These are phyloP conservation scores for Venturia effusa DNA, from an alignment of 2,329 filamentous ascomycete genomes.

Conservation along the genomic window DNA sequence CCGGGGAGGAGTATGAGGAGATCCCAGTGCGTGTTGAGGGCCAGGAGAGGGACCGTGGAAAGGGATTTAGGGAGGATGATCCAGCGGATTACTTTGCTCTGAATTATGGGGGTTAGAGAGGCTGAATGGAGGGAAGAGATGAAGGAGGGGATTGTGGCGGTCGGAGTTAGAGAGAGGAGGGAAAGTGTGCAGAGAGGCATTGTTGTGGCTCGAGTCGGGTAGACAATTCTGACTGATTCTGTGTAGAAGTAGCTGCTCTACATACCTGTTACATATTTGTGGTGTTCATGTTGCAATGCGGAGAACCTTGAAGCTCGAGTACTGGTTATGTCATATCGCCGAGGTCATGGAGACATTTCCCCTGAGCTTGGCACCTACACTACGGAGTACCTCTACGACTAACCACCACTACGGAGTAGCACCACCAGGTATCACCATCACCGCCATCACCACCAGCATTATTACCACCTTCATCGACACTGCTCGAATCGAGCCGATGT, in stretches of 20 bases:
- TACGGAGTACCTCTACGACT: too few species aligned
- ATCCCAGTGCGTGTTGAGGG: constrained; percentile 33
- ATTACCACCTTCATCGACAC: too few species aligned
- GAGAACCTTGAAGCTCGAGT: background rate
- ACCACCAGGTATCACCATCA: too few species aligned
- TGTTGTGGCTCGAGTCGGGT: background rate
- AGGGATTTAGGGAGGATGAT: constrained; percentile 36
- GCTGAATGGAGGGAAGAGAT: constrained; percentile 26
- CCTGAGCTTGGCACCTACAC: too few species aligned
- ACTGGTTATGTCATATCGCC: background rate
- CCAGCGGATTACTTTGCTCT: constrained; percentile 36
- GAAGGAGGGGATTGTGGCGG: constrained; percentile 27
- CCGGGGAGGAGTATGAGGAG: constrained; percentile 35
- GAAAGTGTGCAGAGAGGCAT: constrained; percentile 41
- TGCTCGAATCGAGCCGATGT: too few species aligned
- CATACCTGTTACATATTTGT: background rate
- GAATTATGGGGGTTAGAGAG: constrained; percentile 30
- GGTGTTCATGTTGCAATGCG: background rate
- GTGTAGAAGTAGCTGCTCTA: background rate
- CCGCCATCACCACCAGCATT: too few species aligned
- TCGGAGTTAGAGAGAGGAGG: constrained; percentile 31
- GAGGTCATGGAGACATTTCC: background rate
- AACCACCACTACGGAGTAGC: too few species aligned
- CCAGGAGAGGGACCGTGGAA: constrained; percentile 31
- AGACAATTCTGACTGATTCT: background rate